These are phyloP conservation scores for Fusarium sp. DNA, from an alignment of 2,329 filamentous ascomycete species.

Conservation along the genomic window DNA sequence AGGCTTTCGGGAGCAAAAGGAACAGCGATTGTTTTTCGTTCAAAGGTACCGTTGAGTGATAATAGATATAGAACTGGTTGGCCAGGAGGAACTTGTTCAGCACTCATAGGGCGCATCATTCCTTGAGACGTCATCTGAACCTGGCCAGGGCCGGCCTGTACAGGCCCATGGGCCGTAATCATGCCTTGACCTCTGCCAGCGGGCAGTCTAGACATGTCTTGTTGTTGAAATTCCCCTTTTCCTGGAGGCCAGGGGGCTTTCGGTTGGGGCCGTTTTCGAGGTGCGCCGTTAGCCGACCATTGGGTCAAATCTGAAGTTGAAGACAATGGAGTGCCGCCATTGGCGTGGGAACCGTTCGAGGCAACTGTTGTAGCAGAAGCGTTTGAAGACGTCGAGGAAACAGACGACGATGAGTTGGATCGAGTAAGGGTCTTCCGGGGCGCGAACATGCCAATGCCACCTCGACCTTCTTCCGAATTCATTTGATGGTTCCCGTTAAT, in stretches of 20 bases:
- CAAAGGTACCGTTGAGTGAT: conserved; percentile 95
- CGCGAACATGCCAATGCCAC: conserved; percentile 76
- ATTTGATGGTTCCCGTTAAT: conserved; percentile 74
- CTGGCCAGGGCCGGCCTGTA: conserved; percentile 49
- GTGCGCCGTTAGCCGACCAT: conserved; percentile 61
- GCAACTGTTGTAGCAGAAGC: conserved; percentile 73
- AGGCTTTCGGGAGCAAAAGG: conserved; percentile 95
- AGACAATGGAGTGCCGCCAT: conserved; percentile 68
- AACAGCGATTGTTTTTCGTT: conserved; percentile 94
- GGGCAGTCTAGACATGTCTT: conserved; percentile 61
- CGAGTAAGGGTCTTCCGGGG: conserved; percentile 88
- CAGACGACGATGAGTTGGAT: conserved; percentile 90
- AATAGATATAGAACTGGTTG: conserved; percentile 86
- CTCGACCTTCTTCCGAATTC: conserved; percentile 85
- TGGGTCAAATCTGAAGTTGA: conserved; percentile 61
- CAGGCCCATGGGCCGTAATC: conserved; percentile 48
- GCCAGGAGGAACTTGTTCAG: conserved; percentile 70
- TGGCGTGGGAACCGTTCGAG: conserved; percentile 69
- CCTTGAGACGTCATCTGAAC: conserved; percentile 58
- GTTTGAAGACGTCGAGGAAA: conserved; percentile 82
- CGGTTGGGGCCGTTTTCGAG: conserved; percentile 64
- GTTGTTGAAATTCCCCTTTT: conserved; percentile 59
- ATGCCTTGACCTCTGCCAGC: conserved; percentile 59
- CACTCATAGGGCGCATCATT: conserved; percentile 71
- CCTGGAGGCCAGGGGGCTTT: conserved; percentile 63